Conservation (phyloP, 1,284 basidiomycete species). For the Fomitopsis pinicola region DNA sequence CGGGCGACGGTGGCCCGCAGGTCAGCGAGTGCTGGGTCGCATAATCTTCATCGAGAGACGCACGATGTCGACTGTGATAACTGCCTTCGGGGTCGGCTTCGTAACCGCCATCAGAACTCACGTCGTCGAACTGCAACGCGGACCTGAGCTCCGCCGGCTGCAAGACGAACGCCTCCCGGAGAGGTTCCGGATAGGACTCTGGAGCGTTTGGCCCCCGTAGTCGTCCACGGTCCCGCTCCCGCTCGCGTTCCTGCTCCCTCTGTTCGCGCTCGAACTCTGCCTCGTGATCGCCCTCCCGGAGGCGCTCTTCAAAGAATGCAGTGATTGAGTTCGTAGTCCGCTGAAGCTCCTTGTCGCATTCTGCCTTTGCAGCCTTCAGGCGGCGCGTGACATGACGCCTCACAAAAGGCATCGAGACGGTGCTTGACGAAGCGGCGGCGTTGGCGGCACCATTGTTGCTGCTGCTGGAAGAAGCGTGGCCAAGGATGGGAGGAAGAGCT, state of each 20-base stretch:
- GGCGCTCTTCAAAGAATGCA: conserved; percentile 86
- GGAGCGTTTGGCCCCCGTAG: neutral
- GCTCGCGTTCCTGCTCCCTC: conserved; percentile 46
- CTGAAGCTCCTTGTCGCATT: conserved; percentile 93
- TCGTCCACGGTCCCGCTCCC: conserved; percentile 34
- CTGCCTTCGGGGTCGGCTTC: conserved; percentile 66
- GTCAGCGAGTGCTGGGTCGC: conserved; percentile 40
- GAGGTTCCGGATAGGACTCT: conserved; percentile 43
- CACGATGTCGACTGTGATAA: conserved; percentile 72
- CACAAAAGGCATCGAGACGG: conserved; percentile 88
- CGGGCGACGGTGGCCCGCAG: conserved; percentile 51
- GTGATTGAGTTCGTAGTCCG: conserved; percentile 93
- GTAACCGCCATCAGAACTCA: conserved; percentile 74
- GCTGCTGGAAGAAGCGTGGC: conserved; percentile 30
- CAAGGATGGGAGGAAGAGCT: conserved; percentile 47
- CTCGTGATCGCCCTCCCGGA: conserved; percentile 70
- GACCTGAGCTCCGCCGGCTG: conserved; percentile 52
- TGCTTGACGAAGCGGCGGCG: conserved; percentile 56
- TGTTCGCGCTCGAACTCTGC: conserved; percentile 58
- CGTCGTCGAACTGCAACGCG: conserved; percentile 60
- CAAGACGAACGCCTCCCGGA: conserved; percentile 57
- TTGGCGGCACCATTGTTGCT: conserved; percentile 22
- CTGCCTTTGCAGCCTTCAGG: conserved; percentile 89
- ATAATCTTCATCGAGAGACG: conserved; percentile 48
- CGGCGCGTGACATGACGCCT: conserved; percentile 91